These are phyloP conservation scores for Coemansia biformis DNA, from an alignment of 192 early-diverging fungal genomes.

Conservation along the genomic window DNA sequence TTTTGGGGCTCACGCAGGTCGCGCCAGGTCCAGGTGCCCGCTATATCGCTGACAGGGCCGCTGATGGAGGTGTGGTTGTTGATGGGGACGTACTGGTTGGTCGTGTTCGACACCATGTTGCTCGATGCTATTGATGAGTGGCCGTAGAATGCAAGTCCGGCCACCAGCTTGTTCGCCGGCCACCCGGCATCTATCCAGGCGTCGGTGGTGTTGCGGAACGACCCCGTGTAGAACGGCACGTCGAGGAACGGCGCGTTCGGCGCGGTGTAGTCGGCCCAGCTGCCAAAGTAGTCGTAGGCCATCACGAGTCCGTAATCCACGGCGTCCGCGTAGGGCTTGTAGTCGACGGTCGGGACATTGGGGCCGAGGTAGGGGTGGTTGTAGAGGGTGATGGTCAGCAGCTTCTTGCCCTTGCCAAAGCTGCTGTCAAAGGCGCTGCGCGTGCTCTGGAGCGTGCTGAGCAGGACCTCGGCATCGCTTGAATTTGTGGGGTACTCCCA, in stretches of 20 bases:
- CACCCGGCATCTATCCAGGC: conserved; percentile 59
- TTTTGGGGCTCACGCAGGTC: conserved; percentile 54
- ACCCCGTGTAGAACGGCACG: conserved; percentile 41
- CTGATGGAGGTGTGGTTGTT: conserved; percentile 43
- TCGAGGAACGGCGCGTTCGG: conserved; percentile 46
- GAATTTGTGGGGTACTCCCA: conserved; percentile 63
- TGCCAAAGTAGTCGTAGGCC: conserved; percentile 67
- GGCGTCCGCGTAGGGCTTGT: conserved; percentile 56
- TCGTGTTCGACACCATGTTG: conserved; percentile 35
- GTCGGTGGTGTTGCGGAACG: conserved; percentile 52
- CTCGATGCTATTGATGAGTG: conserved; percentile 41
- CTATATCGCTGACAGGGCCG: conserved; percentile 54
- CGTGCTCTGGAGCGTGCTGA: conserved; percentile 55
- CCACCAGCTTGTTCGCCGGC: conserved; percentile 57
- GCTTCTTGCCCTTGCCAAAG: conserved; percentile 52
- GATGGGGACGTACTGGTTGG: conserved; percentile 51
- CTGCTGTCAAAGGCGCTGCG: conserved; percentile 50
- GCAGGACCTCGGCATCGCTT: conserved; percentile 58
- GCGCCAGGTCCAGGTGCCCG: conserved; percentile 64
- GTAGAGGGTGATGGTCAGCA: conserved; percentile 64
- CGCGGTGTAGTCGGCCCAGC: conserved; percentile 57
- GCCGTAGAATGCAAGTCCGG: conserved; percentile 67
- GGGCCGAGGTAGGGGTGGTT: conserved; percentile 60
- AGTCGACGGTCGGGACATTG: conserved; percentile 52
- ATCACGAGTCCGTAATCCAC: conserved; percentile 67